A percentile compares a stretch with the other conserved stretches of the same genome.
Evolutionary conservation across 257 asterid genomes (phyloP).

Genomic region (Nemophila menziesii): DNA sequence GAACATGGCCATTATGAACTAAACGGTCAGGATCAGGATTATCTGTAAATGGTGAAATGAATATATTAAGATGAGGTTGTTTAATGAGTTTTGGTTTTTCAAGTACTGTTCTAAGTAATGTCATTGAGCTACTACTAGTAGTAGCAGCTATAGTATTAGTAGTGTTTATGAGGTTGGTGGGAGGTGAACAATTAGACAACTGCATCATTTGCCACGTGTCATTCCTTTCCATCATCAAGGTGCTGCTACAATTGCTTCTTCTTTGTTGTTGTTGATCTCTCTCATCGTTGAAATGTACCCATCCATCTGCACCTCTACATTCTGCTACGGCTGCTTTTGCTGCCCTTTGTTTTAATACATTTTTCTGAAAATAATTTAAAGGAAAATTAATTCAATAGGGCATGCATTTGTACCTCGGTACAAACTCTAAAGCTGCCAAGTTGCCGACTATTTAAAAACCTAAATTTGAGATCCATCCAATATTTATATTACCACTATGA

Average conservation of each 20-base stretch:
- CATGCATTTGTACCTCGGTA: not conserved
- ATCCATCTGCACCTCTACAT: constrained; percentile 49
- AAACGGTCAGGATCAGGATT: constrained; percentile 1
- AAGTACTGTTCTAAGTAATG: not conserved
- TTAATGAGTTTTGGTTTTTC: constrained; percentile 8
- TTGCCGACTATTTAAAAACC: constrained; percentile 1
- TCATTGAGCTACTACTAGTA: constrained; percentile 10
- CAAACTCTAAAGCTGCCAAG: not conserved
- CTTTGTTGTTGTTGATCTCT: constrained; percentile 26
- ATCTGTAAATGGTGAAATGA: constrained; percentile 17
- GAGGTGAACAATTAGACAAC: constrained; percentile 34
- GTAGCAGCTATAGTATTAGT: constrained; percentile 10
- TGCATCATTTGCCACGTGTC: constrained; percentile 75
- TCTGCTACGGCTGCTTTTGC: constrained; percentile 29
- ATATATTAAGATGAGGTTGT: constrained; percentile 21
- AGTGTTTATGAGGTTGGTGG: constrained; percentile 19
- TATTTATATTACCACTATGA: too few species aligned
- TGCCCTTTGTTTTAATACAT: constrained; percentile 28
- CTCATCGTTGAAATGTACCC: constrained; percentile 55
- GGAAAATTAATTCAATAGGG: not conserved
- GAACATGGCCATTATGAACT: not conserved
- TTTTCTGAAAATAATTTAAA: constrained; percentile 46
- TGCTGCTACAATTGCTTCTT: constrained; percentile 27
- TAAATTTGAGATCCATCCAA: too few species aligned
- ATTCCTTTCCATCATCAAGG: constrained; percentile 28